These are phyloP conservation scores for Exophiala dermatitidis DNA, from an alignment of 2,329 filamentous ascomycete genomes.

Conservation along the genomic window DNA sequence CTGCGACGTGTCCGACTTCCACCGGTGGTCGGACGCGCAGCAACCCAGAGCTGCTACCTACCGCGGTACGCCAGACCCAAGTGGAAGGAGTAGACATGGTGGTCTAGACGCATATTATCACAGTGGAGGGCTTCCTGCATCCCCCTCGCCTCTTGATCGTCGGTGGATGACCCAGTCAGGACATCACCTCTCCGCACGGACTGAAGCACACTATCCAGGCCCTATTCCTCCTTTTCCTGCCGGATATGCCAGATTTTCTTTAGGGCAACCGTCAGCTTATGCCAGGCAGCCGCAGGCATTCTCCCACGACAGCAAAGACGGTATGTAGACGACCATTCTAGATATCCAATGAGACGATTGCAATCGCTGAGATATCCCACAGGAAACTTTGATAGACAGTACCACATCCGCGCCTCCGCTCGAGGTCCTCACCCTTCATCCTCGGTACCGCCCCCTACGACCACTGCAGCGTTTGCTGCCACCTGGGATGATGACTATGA, in stretches of 20 bases:
- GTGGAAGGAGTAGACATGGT: not conserved
- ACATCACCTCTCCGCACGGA: too few relatives aligned
- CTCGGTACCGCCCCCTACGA: not conserved
- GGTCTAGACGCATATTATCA: not conserved
- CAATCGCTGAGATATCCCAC: slow-evolving; percentile 9
- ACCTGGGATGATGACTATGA: slow-evolving; percentile 40
- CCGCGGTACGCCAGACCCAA: not conserved
- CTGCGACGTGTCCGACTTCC: not conserved
- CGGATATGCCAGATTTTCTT: not conserved
- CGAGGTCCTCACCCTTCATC: not conserved
- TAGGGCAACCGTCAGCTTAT: slow-evolving; percentile 1
- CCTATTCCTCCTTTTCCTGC: not conserved
- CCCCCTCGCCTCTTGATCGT: slow-evolving; percentile 2
- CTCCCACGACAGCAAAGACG: slow-evolving; percentile 8
- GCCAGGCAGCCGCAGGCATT: not conserved
- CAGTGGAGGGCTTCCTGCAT: not conserved
- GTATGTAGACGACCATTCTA: slow-evolving; percentile 13
- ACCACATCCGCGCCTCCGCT: slow-evolving; percentile 11
- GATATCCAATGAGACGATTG: slow-evolving; percentile 1
- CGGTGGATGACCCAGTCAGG: not conserved
- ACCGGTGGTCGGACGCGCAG: slow-evolving; percentile 6
- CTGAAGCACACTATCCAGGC: not conserved
- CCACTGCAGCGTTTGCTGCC: not conserved
- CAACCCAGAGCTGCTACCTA: not conserved
- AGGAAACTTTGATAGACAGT: slow-evolving; percentile 10